Conservation (phyloP, 306 rosid species). For the Ceratonia siliqua region DNA sequence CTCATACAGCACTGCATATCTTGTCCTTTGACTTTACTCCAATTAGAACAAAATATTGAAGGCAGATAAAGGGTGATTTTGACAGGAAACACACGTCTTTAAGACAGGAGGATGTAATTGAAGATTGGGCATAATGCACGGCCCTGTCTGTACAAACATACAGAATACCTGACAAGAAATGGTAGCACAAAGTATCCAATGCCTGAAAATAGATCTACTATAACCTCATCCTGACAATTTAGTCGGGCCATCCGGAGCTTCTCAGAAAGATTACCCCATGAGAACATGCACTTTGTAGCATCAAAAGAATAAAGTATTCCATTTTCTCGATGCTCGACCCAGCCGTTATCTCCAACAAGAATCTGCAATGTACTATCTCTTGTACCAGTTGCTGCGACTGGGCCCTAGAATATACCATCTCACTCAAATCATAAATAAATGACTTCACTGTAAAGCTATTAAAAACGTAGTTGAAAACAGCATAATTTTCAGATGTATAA, state of each 20-base stretch:
- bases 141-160: conserved; percentile 1
- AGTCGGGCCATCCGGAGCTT: conserved; percentile 75
- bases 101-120: background rate
- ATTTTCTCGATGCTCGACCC: conserved; percentile 94
- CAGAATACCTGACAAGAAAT: conserved; percentile 81
- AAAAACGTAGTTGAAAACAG: conserved; percentile 26
- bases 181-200: conserved; percentile 96
- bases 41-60: conserved; percentile 11
- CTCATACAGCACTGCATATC: background rate
- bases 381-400: conserved; percentile 81
- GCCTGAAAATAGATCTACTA: conserved; percentile 90
- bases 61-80: conserved; percentile 3
- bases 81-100: background rate
- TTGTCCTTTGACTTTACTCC: background rate
- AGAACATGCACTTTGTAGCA: conserved; percentile 93
- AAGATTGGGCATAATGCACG: conserved; percentile 27
- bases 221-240: conserved; percentile 68
- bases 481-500: background rate
- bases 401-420: conserved; percentile 63
- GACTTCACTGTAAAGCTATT: conserved; percentile 18
- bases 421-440: conserved; percentile 27
- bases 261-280: conserved; percentile 98
- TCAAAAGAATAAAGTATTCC: conserved; percentile 85
- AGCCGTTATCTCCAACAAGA: conserved; percentile 85
- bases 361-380: conserved; percentile 89